A percentile compares a stretch with the other conserved stretches of the same genome.
phyloP scores from a whole-genome alignment of 345 rosid species.

The Trapa incisa region DNA sequence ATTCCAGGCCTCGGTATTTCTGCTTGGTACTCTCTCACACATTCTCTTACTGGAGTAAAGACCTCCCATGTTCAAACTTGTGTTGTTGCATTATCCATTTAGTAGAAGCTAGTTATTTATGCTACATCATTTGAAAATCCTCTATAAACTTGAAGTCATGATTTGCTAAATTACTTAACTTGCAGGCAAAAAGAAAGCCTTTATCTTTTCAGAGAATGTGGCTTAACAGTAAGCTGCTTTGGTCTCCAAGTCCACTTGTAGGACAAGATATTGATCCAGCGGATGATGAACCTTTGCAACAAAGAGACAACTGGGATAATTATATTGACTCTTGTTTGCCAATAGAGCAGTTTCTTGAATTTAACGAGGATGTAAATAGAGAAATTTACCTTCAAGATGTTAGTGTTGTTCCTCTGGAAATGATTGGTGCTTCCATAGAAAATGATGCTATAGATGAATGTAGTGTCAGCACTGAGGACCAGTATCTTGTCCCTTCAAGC shows the following conservation, averaged over 20 bases:
- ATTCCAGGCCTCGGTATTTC: conserved; percentile 93
- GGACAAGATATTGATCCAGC: conserved; percentile 20
- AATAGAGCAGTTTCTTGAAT: conserved; percentile 64
- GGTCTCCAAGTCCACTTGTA: conserved; percentile 39
- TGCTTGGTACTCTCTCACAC: conserved; percentile 46
- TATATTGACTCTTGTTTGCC: conserved; percentile 53
- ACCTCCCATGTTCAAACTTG: not conserved
- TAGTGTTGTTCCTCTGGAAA: conserved; percentile 14
- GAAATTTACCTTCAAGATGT: conserved; percentile 15
- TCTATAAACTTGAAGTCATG: not conserved
- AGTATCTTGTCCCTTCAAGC: conserved; percentile 52
- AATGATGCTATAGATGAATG: conserved; percentile 19
- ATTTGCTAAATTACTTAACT: conserved; percentile 3
- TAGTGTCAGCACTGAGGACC: conserved; percentile 19
- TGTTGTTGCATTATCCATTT: not conserved
- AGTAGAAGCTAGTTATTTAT: not conserved
- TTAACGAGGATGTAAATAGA: conserved; percentile 13
- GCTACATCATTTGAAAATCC: not conserved
- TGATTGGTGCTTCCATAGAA: conserved; percentile 19
- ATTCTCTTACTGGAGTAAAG: not conserved
- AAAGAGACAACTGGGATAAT: conserved; percentile 31
- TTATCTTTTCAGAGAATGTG: conserved; percentile 29
- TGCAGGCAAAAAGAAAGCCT: conserved; percentile 76
- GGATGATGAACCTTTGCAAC: conserved; percentile 19
- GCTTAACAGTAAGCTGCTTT: conserved; percentile 35